A percentile compares a stretch with the other conserved stretches of the same genome.
Conservation (phyloP, 78 protist genomes). For the Dictyostelium purpureum region DNA sequence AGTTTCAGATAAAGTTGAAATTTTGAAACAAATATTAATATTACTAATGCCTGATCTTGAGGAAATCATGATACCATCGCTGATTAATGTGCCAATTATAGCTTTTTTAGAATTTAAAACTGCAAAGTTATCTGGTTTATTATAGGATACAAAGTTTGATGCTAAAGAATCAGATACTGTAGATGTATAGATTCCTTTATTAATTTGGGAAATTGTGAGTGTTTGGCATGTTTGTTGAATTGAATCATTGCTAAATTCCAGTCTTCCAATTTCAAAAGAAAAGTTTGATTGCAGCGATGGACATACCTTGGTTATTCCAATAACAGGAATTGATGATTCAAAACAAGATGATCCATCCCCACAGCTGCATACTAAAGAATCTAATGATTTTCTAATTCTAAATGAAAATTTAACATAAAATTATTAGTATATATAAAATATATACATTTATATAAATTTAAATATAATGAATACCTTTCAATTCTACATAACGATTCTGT, state of each 20-base stretch:
- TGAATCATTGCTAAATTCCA: not conserved
- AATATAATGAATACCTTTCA: too few species aligned
- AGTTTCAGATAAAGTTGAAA: not conserved
- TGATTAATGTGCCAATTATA: not conserved
- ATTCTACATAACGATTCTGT: not conserved
- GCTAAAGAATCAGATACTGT: not conserved
- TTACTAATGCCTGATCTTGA: not conserved
- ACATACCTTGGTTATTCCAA: constrained; percentile 16
- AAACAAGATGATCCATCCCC: not conserved
- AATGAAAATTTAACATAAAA: too few species aligned
- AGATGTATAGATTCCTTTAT: not conserved
- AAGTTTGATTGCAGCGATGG: not conserved
- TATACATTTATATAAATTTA: too few species aligned
- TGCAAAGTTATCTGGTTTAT: not conserved
- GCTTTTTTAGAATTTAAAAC: not conserved
- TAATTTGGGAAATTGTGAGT: not conserved
- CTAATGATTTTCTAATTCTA: not conserved
- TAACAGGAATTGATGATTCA: not conserved
- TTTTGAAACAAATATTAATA: not conserved
- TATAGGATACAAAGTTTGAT: not conserved
- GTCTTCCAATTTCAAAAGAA: not conserved
- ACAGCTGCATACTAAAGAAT: not conserved
- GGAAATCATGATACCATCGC: not conserved
- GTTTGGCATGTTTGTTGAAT: not conserved
- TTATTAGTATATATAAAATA: too few species aligned